Conservation (phyloP, 2,329 filamentous ascomycete genomes). For the Chrysoporthe puriensis region DNA sequence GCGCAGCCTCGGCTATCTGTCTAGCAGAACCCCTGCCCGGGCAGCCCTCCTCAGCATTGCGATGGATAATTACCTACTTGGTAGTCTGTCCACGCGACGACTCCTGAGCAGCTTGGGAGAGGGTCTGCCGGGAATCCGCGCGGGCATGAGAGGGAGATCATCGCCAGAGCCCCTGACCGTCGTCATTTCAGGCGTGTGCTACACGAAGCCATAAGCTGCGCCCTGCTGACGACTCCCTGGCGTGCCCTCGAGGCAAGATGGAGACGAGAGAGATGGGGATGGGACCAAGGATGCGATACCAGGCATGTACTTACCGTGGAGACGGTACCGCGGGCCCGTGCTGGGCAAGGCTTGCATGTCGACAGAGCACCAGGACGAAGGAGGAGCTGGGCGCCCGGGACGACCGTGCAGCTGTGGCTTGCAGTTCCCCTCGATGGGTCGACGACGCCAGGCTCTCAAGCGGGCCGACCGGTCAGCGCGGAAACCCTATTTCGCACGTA, state of each 20-base stretch:
- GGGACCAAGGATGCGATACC: background rate
- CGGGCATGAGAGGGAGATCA: conserved; percentile 4
- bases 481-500: conserved; percentile 1
- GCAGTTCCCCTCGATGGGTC: background rate
- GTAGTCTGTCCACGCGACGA: background rate
- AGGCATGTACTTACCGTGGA: background rate
- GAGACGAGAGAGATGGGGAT: background rate
- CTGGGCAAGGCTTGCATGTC: conserved; percentile 2
- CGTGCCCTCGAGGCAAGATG: background rate
- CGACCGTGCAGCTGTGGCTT: conserved; percentile 1
- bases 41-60: background rate
- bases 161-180: background rate
- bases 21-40: conserved; percentile 3
- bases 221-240: conserved; percentile 19
- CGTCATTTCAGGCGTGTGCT: background rate
- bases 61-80: background rate
- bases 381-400: background rate
- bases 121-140: background rate
- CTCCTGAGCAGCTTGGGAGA: background rate
- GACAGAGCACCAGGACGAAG: background rate
- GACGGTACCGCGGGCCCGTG: conserved; percentile 14
- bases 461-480: background rate
- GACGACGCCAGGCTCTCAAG: background rate
- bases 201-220: background rate
- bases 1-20: conserved; percentile 7